A percentile compares a stretch with the other conserved stretches of the same genome.
Evolutionary conservation across 768 basidiomycete species (phyloP).

Genomic region (Tulasnella sp.): DNA sequence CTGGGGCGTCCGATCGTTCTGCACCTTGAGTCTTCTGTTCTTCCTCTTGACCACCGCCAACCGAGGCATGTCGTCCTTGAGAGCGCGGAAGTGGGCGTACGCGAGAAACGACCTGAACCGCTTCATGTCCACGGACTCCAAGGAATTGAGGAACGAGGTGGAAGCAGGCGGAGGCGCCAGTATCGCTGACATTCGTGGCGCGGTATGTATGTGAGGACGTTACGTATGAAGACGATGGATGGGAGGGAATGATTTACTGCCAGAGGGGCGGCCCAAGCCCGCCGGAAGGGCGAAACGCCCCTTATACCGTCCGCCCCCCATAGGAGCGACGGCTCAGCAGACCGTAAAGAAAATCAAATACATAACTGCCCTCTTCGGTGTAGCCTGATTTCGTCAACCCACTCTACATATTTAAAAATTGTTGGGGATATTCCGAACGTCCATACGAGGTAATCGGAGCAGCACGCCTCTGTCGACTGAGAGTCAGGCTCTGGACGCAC

Average conservation of each 20-base stretch:
- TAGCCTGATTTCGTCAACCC: not conserved
- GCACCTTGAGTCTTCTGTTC: not conserved
- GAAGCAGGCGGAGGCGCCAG: not conserved
- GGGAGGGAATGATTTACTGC: not conserved
- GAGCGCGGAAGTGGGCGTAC: not conserved
- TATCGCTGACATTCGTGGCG: slow-evolving; percentile 1
- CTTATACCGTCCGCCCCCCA: not conserved
- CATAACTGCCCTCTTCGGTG: not conserved
- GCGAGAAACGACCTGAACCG: slow-evolving; percentile 2
- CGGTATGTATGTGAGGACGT: not conserved
- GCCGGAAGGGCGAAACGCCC: not conserved
- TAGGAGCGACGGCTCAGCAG: not conserved
- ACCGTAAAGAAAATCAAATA: not conserved
- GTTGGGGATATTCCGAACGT: not conserved
- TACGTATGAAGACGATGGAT: not conserved
- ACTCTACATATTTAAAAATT: not conserved
- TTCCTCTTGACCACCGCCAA: not conserved
- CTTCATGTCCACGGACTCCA: slow-evolving; percentile 10
- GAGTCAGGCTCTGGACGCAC: not conserved
- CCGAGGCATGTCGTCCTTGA: not conserved
- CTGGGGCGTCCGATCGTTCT: not conserved
- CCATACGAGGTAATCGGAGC: not conserved
- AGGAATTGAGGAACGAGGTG: not conserved
- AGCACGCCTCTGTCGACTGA: slow-evolving; percentile 1
- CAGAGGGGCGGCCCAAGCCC: not conserved